Evolutionary conservation across 345 rosid species (phyloP).

Genomic region (Rhodamnia rubescens): DNA sequence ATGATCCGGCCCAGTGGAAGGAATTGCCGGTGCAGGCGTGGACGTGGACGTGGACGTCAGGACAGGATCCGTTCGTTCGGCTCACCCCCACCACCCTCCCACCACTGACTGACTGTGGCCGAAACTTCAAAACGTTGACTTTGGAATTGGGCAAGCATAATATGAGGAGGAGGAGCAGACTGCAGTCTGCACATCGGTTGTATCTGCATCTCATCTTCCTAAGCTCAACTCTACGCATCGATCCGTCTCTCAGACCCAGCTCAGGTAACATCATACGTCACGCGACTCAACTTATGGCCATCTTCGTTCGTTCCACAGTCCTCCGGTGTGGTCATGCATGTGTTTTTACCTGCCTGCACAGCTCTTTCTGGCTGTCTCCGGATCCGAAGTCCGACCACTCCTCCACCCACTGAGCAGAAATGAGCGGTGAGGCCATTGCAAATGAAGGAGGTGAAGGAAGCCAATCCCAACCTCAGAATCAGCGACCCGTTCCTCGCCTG

Average conservation of each 20-base stretch:
- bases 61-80: neutral
- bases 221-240: neutral
- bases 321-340: neutral
- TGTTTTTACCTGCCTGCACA: neutral
- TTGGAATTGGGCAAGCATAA: neutral
- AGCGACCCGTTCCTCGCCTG: slow-evolving; percentile 39
- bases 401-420: slow-evolving; percentile 13
- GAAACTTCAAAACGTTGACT: neutral
- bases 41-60: neutral
- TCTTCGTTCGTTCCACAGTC: neutral
- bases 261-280: neutral
- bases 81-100: neutral
- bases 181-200: neutral
- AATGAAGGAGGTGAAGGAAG: slow-evolving; percentile 4
- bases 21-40: neutral
- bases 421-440: slow-evolving; percentile 27
- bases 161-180: neutral
- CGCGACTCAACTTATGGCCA: neutral
- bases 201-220: neutral
- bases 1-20: neutral
- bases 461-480: neutral
- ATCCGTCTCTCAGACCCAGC: neutral
- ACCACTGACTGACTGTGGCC: neutral
- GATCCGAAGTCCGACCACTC: neutral
- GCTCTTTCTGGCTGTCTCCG: neutral